phyloP scores from a whole-genome alignment of 2,329 filamentous ascomycete genomes.

The Trichoderma oligosporum region DNA sequence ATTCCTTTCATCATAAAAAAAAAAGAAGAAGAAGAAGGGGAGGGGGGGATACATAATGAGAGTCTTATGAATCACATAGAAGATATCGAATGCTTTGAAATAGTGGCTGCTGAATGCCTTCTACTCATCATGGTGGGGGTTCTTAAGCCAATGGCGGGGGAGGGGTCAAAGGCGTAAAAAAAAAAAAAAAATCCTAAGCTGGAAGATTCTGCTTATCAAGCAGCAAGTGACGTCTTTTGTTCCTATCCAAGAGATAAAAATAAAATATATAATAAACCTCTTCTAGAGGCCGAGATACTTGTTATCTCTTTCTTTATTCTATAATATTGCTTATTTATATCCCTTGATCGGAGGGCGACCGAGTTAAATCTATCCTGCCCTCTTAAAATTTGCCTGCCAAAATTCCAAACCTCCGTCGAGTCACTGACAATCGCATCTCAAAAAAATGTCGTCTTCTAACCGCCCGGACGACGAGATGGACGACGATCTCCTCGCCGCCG shows the following conservation, averaged over 20 bases:
- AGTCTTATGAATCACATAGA: no score
- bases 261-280: not conserved
- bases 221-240: constrained; percentile 19
- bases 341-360: not conserved
- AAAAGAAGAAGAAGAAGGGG: not conserved
- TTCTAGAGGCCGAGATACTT: not conserved
- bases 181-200: constrained; percentile 16
- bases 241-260: not conserved
- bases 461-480: constrained; percentile 28
- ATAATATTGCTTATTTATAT: not conserved
- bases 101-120: no score
- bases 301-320: not conserved
- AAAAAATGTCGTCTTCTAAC: constrained; percentile 33
- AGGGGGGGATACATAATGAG: no score
- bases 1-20: not conserved
- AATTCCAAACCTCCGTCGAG: not conserved
- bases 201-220: constrained; percentile 22
- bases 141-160: constrained; percentile 16
- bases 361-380: not conserved
- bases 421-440: not conserved
- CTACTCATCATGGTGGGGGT: constrained; percentile 3
- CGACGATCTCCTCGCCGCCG: constrained; percentile 65
- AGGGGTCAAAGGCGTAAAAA: constrained; percentile 16
- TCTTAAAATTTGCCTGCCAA: not conserved
- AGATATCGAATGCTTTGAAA: no score